Evolutionary conservation across 2,329 filamentous ascomycete genomes (phyloP).

Genomic region (Fusarium paranaense): DNA sequence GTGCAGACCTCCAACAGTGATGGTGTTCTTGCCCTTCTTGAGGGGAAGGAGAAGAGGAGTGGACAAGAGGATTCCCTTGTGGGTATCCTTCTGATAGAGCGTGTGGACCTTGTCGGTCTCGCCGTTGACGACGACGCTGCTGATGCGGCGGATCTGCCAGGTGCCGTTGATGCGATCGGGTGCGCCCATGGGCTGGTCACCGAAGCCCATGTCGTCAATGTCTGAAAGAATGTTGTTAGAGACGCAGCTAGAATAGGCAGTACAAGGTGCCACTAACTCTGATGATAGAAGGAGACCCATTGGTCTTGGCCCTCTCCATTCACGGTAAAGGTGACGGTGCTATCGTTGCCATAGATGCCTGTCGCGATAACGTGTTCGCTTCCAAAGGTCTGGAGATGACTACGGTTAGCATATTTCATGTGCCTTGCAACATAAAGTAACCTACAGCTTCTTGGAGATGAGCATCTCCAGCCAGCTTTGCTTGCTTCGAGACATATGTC

Average conservation of each 20-base stretch:
- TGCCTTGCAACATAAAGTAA: rapidly evolving
- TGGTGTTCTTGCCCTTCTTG: slow-evolving; percentile 64
- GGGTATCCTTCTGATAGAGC: slow-evolving; percentile 63
- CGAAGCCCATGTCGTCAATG: slow-evolving; percentile 71
- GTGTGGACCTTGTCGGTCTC: slow-evolving; percentile 57
- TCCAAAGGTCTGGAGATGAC: slow-evolving; percentile 52
- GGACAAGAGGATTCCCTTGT: slow-evolving; percentile 70
- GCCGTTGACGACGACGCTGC: slow-evolving; percentile 69
- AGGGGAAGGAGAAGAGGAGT: slow-evolving; percentile 66
- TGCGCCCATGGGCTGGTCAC: slow-evolving; percentile 64
- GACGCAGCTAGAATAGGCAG: neutral
- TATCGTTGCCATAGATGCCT: slow-evolving; percentile 64
- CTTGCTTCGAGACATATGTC: slow-evolving; percentile 58
- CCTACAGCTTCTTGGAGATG: slow-evolving; percentile 62
- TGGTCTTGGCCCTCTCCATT: slow-evolving; percentile 61
- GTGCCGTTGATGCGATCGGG: slow-evolving; percentile 70
- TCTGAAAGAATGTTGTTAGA: slow-evolving; percentile 41
- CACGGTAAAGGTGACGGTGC: slow-evolving; percentile 62
- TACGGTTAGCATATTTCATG: no score
- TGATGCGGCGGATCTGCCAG: slow-evolving; percentile 70
- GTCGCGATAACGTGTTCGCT: slow-evolving; percentile 59
- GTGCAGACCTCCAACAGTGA: slow-evolving; percentile 67
- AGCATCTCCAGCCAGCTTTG: slow-evolving; percentile 56
- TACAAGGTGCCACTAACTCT: slow-evolving; percentile 48
- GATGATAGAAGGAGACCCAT: slow-evolving; percentile 68